Conservation (phyloP, 305 asterid species). For the Fraxinus xanthoxyloides region DNA sequence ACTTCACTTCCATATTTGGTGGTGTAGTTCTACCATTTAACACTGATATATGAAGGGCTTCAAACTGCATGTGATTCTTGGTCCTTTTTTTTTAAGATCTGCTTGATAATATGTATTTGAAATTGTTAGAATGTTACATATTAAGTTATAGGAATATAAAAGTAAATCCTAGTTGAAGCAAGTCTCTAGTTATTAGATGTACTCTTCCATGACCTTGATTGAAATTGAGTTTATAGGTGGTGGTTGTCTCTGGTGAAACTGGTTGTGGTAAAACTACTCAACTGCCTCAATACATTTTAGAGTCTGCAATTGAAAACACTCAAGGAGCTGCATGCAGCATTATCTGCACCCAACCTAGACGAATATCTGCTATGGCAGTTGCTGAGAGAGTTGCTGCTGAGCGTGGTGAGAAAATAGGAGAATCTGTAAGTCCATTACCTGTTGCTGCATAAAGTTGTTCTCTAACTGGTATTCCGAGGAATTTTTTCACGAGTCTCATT, state of each 20-base stretch:
- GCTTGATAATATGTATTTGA: background rate
- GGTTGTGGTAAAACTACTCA: constrained; percentile 97
- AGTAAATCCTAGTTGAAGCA: background rate
- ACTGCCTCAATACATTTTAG: constrained; percentile 88
- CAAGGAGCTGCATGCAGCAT: constrained; percentile 81
- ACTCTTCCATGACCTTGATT: constrained; percentile 12
- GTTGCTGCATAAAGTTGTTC: constrained; percentile 24
- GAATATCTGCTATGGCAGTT: constrained; percentile 91
- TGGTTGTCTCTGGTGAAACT: constrained; percentile 93
- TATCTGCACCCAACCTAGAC: constrained; percentile 92
- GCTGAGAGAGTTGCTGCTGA: constrained; percentile 95
- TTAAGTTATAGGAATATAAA: background rate
- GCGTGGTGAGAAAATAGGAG: constrained; percentile 89
- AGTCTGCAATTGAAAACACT: constrained; percentile 72
- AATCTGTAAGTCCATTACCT: constrained; percentile 60
- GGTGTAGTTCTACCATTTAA: background rate
- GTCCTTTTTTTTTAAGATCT: background rate
- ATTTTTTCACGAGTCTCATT: constrained; percentile 10
- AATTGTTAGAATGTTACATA: constrained; percentile 1
- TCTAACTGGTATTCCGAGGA: constrained; percentile 9
- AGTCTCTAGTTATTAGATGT: constrained; percentile 12
- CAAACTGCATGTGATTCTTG: constrained; percentile 1
- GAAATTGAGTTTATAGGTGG: constrained; percentile 53
- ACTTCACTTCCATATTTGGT: background rate
- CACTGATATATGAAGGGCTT: background rate